Evolutionary conservation across 1,284 basidiomycete species (phyloP).

Genomic region (Heterobasidion parviporum): DNA sequence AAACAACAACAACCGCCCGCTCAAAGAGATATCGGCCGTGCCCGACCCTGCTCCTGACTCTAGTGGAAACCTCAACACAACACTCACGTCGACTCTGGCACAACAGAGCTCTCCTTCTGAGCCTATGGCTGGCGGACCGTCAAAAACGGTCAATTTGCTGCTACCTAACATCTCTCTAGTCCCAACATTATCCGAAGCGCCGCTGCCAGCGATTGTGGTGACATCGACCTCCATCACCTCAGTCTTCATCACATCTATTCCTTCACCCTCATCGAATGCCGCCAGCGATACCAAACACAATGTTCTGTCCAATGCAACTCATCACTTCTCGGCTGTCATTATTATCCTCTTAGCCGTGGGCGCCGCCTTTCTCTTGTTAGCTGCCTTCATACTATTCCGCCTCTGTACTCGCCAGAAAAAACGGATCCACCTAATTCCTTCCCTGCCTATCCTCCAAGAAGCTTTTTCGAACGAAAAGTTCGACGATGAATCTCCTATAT

Average conservation of each 20-base stretch:
- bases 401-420: constrained; percentile 40
- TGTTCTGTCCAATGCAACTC: not conserved
- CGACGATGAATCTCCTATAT: constrained; percentile 56
- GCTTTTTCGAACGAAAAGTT: constrained; percentile 37
- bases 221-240: not conserved
- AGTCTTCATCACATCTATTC: not conserved
- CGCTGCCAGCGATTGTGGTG: not conserved
- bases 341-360: constrained; percentile 51
- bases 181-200: no score
- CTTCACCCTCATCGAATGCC: not conserved
- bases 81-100: not conserved
- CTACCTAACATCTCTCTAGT: not conserved
- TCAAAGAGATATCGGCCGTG: constrained; percentile 32
- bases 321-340: constrained; percentile 30
- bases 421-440: constrained; percentile 49
- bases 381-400: constrained; percentile 41
- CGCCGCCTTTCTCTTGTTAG: constrained; percentile 44
- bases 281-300: not conserved
- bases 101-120: constrained; percentile 5
- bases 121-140: not conserved
- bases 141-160: not conserved
- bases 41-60: constrained; percentile 51
- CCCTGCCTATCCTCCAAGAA: constrained; percentile 60
- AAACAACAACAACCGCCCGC: constrained; percentile 10
- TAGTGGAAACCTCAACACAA: constrained; percentile 19